A percentile compares a stretch with the other conserved stretches of the same genome.
These are phyloP conservation scores for Saccharomycopsis fermentans DNA, from an alignment of 805 yeast genomes.

Conservation along the genomic window DNA sequence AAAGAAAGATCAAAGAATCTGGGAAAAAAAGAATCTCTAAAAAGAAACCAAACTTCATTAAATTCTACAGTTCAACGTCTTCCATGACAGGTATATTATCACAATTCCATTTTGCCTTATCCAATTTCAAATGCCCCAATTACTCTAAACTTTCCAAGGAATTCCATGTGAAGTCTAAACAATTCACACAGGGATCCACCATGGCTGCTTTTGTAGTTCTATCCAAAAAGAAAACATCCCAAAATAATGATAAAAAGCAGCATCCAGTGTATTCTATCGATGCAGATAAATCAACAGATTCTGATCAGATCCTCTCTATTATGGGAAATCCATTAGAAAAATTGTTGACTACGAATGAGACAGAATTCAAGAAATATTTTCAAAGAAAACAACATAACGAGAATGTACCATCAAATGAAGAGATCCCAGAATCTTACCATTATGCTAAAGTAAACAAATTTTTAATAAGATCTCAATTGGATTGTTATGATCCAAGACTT, in stretches of 20 bases:
- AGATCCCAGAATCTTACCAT: slow-evolving; percentile 41
- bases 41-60: slow-evolving; percentile 20
- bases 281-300: slow-evolving; percentile 55
- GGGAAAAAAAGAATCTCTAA: not conserved
- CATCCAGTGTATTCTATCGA: slow-evolving; percentile 48
- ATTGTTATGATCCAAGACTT: slow-evolving; percentile 61
- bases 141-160: slow-evolving; percentile 34
- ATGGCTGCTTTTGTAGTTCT: slow-evolving; percentile 47
- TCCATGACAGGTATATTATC: slow-evolving; percentile 71
- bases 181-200: slow-evolving; percentile 36
- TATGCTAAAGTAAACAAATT: slow-evolving; percentile 62
- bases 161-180: slow-evolving; percentile 29
- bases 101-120: slow-evolving; percentile 64
- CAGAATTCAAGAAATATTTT: slow-evolving; percentile 31
- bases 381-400: slow-evolving; percentile 11
- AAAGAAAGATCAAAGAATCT: not conserved
- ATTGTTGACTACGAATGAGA: slow-evolving; percentile 51
- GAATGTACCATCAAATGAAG: not conserved
- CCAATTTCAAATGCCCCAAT: slow-evolving; percentile 48
- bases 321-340: slow-evolving; percentile 77
- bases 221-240: slow-evolving; percentile 31
- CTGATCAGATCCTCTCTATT: slow-evolving; percentile 56
- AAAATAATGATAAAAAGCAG: slow-evolving; percentile 10
- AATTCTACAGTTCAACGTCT: slow-evolving; percentile 73
- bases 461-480: slow-evolving; percentile 82